phyloP scores from a whole-genome alignment of 768 basidiomycete genomes.

The Boletus fagicola region DNA sequence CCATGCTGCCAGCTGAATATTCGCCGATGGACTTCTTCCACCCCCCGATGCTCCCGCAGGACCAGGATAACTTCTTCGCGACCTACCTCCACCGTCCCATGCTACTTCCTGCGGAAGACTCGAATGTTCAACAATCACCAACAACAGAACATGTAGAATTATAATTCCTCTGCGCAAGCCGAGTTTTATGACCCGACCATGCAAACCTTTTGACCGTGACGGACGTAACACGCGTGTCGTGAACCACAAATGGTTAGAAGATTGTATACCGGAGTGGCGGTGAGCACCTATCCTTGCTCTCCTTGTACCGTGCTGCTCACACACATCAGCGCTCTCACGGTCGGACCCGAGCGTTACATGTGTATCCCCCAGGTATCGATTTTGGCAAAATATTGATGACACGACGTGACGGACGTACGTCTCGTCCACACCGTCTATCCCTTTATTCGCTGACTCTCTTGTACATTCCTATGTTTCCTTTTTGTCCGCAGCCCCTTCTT shows the following conservation, averaged over 20 bases:
- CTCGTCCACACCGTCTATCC: not conserved
- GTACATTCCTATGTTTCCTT: not conserved
- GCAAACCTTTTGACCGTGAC: slow-evolving; percentile 34
- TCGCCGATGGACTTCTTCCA: slow-evolving; percentile 73
- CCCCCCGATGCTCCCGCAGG: slow-evolving; percentile 54
- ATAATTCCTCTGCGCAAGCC: slow-evolving; percentile 15
- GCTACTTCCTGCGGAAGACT: slow-evolving; percentile 43
- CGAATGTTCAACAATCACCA: slow-evolving; percentile 22
- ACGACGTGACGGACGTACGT: slow-evolving; percentile 17
- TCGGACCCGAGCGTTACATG: slow-evolving; percentile 67
- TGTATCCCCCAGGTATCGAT: slow-evolving; percentile 67
- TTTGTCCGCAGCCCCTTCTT: not conserved
- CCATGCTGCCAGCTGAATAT: slow-evolving; percentile 63
- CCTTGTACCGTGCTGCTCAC: not conserved
- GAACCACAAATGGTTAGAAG: slow-evolving; percentile 90
- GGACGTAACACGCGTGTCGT: slow-evolving; percentile 46
- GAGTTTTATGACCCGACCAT: slow-evolving; percentile 38
- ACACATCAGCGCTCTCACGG: slow-evolving; percentile 45
- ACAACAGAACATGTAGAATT: slow-evolving; percentile 21
- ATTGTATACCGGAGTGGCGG: slow-evolving; percentile 82
- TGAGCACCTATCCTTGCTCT: not conserved
- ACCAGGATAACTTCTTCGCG: slow-evolving; percentile 61
- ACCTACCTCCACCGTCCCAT: slow-evolving; percentile 57
- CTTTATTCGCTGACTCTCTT: not conserved
- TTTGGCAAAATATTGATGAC: slow-evolving; percentile 46